phyloP scores from a whole-genome alignment of 2,329 filamentous ascomycete genomes.

The Sarocladium strictum region DNA sequence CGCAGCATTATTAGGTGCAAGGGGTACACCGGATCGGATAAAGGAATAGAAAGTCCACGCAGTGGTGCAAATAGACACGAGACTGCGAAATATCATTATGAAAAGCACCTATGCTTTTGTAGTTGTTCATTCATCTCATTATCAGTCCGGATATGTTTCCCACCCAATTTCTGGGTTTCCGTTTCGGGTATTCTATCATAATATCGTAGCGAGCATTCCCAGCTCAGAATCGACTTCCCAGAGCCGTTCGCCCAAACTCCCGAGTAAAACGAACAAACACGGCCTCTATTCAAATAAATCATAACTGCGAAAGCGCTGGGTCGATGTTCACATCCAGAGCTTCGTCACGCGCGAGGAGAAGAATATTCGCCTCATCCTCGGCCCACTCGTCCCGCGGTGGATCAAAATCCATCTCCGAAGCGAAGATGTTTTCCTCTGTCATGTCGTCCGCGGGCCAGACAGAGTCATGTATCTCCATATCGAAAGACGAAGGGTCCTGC shows the following conservation, averaged over 20 bases:
- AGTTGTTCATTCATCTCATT: too few species aligned
- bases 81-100: not conserved
- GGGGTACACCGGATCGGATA: not conserved
- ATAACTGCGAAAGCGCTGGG: slow-evolving; percentile 21
- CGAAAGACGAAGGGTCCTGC: not conserved
- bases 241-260: not conserved
- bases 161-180: too few species aligned
- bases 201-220: not conserved
- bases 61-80: not conserved
- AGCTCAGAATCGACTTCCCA: not conserved
- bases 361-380: slow-evolving; percentile 37
- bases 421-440: slow-evolving; percentile 27
- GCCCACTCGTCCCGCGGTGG: slow-evolving; percentile 34
- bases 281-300: not conserved
- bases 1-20: not conserved
- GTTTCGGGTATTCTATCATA: not conserved
- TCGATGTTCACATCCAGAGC: slow-evolving; percentile 20
- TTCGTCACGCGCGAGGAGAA: slow-evolving; percentile 28
- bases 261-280: not conserved
- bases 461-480: slow-evolving; percentile 13
- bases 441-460: slow-evolving; percentile 18
- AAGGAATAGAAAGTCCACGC: not conserved
- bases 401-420: slow-evolving; percentile 25
- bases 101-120: too few species aligned
- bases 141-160: too few species aligned